A percentile compares a stretch with the other conserved stretches of the same genome.
These are phyloP conservation scores for Fraxinus greggii DNA, from an alignment of 305 asterid genomes.

Conservation along the genomic window DNA sequence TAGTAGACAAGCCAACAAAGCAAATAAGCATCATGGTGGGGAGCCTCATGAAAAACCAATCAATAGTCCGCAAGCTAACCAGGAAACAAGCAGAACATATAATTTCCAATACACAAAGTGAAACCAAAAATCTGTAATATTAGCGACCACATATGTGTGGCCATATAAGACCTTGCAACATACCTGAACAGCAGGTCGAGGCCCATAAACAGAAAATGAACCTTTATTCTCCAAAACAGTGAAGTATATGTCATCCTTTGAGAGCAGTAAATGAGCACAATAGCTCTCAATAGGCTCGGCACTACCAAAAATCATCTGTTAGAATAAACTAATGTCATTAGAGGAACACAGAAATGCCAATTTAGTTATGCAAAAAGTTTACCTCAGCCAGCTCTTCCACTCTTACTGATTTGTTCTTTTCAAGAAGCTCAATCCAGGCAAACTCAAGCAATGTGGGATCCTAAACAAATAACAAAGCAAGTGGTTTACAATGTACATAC, in stretches of 20 bases:
- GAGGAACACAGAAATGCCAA: conserved; percentile 30
- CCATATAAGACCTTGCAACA: conserved; percentile 11
- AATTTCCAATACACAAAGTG: conserved; percentile 8
- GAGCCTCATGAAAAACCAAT: conserved; percentile 7
- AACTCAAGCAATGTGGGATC: conserved; percentile 84
- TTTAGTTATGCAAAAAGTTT: conserved; percentile 26
- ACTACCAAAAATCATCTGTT: conserved; percentile 96
- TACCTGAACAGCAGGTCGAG: conserved; percentile 80
- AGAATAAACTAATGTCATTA: conserved; percentile 44
- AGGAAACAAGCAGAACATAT: conserved; percentile 1
- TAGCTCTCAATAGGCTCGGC: conserved; percentile 89
- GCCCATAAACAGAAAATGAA: conserved; percentile 68
- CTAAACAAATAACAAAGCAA: conserved; percentile 41
- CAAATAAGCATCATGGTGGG: conserved; percentile 7
- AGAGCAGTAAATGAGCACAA: conserved; percentile 77
- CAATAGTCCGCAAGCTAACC: background rate
- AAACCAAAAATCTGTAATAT: conserved; percentile 2
- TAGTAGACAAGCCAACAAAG: conserved; percentile 1
- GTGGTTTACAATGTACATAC: background rate
- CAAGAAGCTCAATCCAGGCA: conserved; percentile 95
- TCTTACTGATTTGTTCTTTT: conserved; percentile 63
- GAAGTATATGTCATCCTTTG: conserved; percentile 77
- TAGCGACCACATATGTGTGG: conserved; percentile 3
- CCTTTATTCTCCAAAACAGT: conserved; percentile 63
- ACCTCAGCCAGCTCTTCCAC: conserved; percentile 91